A percentile compares a stretch with the other conserved stretches of the same genome.
phyloP scores from a whole-genome alignment of 2,329 filamentous ascomycete genomes.

The Cryphonectria carpinicola region DNA sequence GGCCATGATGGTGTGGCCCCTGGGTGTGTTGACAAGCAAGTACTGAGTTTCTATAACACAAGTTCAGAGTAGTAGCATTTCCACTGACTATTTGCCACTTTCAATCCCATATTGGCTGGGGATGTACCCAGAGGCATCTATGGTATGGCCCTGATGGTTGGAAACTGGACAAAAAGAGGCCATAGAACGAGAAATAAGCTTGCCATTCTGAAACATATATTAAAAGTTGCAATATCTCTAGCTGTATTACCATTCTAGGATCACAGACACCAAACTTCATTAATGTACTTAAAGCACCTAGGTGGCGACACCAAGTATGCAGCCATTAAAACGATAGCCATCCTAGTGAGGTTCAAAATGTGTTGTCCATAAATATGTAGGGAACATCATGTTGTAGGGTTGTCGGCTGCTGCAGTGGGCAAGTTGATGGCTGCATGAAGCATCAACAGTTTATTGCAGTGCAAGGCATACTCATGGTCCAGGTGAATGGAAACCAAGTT shows the following conservation, averaged over 20 bases:
- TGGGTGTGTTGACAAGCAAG: neutral
- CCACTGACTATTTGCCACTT: neutral
- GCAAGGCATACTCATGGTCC: constrained; percentile 67
- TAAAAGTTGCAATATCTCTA: too few relatives aligned
- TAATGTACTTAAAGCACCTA: neutral
- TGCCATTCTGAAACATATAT: too few relatives aligned
- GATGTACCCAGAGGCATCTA: neutral
- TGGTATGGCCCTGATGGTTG: neutral
- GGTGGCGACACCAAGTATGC: neutral
- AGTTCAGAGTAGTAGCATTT: neutral
- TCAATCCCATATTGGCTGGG: neutral
- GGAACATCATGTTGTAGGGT: neutral
- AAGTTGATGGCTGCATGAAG: constrained; percentile 70
- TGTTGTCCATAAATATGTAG: neutral
- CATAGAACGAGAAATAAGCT: too few relatives aligned
- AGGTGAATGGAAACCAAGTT: constrained; percentile 29
- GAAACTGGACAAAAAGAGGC: neutral
- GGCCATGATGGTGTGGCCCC: neutral
- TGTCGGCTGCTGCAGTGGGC: constrained; percentile 60
- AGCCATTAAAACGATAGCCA: neutral
- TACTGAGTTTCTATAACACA: neutral
- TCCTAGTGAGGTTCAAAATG: neutral
- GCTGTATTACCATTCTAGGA: too few relatives aligned
- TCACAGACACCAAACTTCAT: too few relatives aligned
- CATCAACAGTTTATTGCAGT: constrained; percentile 70